These are phyloP conservation scores for Phycomyces blakesleeanus DNA, from an alignment of 192 early-diverging fungal species.

Conservation along the genomic window DNA sequence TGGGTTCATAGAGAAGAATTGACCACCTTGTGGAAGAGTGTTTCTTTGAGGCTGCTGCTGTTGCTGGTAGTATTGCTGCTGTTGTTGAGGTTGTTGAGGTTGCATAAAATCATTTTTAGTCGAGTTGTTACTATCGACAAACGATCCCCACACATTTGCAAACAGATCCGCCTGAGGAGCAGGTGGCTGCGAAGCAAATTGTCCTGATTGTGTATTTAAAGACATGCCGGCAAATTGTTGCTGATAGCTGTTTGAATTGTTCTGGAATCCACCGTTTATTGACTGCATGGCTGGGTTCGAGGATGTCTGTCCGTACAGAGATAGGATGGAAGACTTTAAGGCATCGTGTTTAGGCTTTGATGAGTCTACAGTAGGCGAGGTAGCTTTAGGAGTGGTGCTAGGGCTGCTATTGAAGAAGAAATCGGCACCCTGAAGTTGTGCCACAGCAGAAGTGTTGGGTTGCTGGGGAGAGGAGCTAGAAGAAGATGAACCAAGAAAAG, in stretches of 20 bases:
- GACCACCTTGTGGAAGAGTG: constrained; percentile 26
- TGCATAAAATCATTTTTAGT: constrained; percentile 3
- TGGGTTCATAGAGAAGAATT: constrained; percentile 23
- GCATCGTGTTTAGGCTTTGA: constrained; percentile 23
- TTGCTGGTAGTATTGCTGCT: constrained; percentile 9
- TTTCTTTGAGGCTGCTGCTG: neutral
- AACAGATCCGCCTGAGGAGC: constrained; percentile 7
- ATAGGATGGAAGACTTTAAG: constrained; percentile 37
- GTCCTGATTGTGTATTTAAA: too few relatives aligned
- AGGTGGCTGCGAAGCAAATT: neutral
- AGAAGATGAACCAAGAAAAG: constrained; percentile 23
- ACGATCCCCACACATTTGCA: constrained; percentile 14
- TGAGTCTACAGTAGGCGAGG: constrained; percentile 4
- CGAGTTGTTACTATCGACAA: neutral
- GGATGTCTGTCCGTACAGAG: constrained; percentile 27
- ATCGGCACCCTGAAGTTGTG: constrained; percentile 39
- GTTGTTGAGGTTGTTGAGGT: neutral
- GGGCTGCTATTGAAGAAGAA: constrained; percentile 27
- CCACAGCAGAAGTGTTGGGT: constrained; percentile 4
- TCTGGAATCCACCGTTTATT: neutral
- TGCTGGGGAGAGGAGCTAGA: neutral
- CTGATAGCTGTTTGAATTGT: constrained; percentile 12
- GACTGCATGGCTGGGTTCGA: neutral
- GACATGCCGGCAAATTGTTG: constrained; percentile 26
- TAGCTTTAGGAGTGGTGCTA: constrained; percentile 16